Percentiles rank a stretch among this genome's conserved stretches.
phyloP scores from a whole-genome alignment of 2,329 filamentous ascomycete genomes.

The Colletotrichum spaethianum region DNA sequence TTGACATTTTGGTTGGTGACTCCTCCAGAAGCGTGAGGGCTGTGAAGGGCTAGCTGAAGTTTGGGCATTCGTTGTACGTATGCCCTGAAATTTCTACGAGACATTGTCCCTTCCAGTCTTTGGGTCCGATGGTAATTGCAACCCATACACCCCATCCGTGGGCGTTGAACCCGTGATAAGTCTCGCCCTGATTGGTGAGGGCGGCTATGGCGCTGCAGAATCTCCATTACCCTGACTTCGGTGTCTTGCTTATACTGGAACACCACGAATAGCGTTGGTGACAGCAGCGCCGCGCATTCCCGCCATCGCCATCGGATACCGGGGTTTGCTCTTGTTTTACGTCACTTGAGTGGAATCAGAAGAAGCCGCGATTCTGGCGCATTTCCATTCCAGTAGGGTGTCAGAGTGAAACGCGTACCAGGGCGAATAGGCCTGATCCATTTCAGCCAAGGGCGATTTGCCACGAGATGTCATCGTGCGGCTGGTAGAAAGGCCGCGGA shows the following conservation, averaged over 20 bases:
- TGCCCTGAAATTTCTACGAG: not conserved
- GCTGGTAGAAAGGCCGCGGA: slow-evolving; percentile 1
- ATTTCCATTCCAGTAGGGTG: slow-evolving; percentile 28
- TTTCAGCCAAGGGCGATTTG: slow-evolving; percentile 9
- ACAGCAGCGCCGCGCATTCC: slow-evolving; percentile 27
- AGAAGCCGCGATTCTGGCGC: slow-evolving; percentile 8
- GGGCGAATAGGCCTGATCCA: slow-evolving; percentile 1
- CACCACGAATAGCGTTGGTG: slow-evolving; percentile 4
- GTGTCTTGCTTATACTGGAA: not conserved
- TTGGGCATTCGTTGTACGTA: not conserved
- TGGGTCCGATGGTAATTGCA: slow-evolving; percentile 2
- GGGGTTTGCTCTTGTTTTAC: not conserved
- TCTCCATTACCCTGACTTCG: slow-evolving; percentile 5
- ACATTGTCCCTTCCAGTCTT: slow-evolving; percentile 1
- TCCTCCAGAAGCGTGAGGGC: not conserved
- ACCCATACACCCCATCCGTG: not conserved
- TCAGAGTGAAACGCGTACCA: slow-evolving; percentile 28
- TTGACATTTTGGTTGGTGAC: not conserved
- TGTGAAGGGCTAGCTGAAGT: not conserved
- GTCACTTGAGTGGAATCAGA: slow-evolving; percentile 9
- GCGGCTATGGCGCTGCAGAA: slow-evolving; percentile 31
- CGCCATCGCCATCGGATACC: not conserved
- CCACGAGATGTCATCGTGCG: slow-evolving; percentile 17
- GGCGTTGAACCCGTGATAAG: slow-evolving; percentile 6
- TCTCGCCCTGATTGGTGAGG: not conserved